Evolutionary conservation across 768 basidiomycete genomes (phyloP).

Genomic region (Rhizopogon salebrosus): DNA sequence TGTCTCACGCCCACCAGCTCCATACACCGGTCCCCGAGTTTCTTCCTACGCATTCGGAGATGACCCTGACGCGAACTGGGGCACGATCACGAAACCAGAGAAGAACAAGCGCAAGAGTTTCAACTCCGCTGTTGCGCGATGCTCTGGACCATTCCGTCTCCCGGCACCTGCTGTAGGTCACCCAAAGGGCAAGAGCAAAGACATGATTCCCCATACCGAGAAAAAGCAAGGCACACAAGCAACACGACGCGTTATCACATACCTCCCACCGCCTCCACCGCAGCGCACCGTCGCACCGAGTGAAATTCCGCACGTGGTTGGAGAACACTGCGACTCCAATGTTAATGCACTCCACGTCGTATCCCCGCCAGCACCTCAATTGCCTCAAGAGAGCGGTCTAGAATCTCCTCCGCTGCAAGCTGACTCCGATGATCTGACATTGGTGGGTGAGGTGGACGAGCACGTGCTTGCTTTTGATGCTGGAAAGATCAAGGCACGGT

Average conservation of each 20-base stretch:
- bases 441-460: conserved; percentile 18
- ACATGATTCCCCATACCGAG: background rate
- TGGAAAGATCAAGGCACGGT: conserved; percentile 14
- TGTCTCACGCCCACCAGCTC: background rate
- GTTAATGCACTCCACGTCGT: background rate
- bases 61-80: conserved; percentile 15
- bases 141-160: conserved; percentile 18
- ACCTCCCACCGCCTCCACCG: conserved; percentile 20
- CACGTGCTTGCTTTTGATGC: conserved; percentile 10
- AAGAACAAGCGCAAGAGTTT: conserved; percentile 2
- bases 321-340: background rate
- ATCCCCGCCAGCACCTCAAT: background rate
- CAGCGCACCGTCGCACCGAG: background rate
- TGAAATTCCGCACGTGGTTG: background rate
- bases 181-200: background rate
- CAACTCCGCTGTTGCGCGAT: conserved; percentile 3
- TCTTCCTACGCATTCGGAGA: conserved; percentile 18
- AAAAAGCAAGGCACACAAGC: background rate
- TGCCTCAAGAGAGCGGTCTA: background rate
- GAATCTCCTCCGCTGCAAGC: conserved; percentile 5
- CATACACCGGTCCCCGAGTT: background rate
- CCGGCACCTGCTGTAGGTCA: conserved; percentile 5
- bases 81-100: background rate
- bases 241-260: conserved; percentile 21
- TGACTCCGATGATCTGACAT: conserved; percentile 23